These are phyloP conservation scores for Turnera subulata DNA, from an alignment of 345 rosid species.

Conservation along the genomic window DNA sequence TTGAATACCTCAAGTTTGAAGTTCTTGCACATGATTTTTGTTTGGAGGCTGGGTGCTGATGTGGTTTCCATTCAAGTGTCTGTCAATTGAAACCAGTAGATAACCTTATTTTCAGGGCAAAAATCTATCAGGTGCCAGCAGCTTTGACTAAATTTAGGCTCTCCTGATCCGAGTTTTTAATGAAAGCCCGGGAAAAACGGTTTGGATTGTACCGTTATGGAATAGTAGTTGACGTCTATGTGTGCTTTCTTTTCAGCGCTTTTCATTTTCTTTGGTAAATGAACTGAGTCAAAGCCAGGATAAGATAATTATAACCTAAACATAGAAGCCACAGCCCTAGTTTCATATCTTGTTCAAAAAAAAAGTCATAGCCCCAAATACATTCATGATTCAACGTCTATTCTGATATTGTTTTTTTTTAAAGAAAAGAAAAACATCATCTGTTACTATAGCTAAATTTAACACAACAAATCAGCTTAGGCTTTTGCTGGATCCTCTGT, in stretches of 20 bases:
- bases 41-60: neutral
- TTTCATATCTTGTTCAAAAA: too few relatives aligned
- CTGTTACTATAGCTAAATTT: too few relatives aligned
- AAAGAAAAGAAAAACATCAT: too few relatives aligned
- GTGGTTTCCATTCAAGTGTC: neutral
- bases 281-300: neutral
- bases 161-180: too few relatives aligned
- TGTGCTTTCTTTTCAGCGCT: neutral
- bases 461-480: too few relatives aligned
- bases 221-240: neutral
- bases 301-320: too few relatives aligned
- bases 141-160: neutral
- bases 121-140: neutral
- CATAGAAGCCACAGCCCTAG: too few relatives aligned
- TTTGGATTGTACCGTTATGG: neutral
- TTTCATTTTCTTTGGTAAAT: too few relatives aligned
- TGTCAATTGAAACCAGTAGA: slow-evolving; percentile 8
- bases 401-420: too few relatives aligned
- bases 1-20: neutral
- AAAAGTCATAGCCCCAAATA: too few relatives aligned
- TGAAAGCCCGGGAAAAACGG: slow-evolving; percentile 7
- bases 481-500: too few relatives aligned
- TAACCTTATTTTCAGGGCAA: slow-evolving; percentile 16
- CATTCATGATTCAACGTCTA: too few relatives aligned
- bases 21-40: neutral